Conservation (phyloP, 2,329 filamentous ascomycete species). For the Ceratocystis smalleyi region DNA sequence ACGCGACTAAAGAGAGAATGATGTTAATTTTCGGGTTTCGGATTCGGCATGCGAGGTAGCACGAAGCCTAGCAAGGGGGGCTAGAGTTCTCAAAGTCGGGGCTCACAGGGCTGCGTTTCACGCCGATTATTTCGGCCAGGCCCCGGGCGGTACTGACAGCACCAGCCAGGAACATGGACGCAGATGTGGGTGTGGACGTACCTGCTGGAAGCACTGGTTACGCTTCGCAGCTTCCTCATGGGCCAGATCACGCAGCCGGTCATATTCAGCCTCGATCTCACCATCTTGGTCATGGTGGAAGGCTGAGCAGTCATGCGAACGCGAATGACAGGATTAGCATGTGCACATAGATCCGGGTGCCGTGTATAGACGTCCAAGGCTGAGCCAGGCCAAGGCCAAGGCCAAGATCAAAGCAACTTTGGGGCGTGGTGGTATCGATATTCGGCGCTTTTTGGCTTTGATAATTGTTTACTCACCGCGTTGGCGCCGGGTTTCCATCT, state of each 20-base stretch:
- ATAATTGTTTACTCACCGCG: conserved; percentile 7
- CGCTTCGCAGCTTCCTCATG: conserved; percentile 67
- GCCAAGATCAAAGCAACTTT: neutral
- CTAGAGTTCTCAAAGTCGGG: neutral
- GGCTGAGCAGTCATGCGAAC: conserved; percentile 33
- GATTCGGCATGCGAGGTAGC: neutral
- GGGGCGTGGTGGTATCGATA: neutral
- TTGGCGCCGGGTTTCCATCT: conserved; percentile 4
- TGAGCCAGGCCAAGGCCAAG: no score
- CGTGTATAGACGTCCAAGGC: no score
- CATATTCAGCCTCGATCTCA: conserved; percentile 72
- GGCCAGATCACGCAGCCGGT: conserved; percentile 72
- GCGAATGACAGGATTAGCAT: neutral
- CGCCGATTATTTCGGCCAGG: neutral
- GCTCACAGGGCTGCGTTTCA: neutral
- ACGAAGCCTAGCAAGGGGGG: neutral
- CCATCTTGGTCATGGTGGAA: conserved; percentile 57
- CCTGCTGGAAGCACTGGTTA: conserved; percentile 57
- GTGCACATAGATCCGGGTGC: no score
- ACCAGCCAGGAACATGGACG: neutral
- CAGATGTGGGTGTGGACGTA: conserved; percentile 23
- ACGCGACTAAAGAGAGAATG: conserved; percentile 38
- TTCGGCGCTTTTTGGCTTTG: neutral
- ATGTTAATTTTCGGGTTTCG: neutral
- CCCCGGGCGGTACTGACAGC: neutral